Base-by-base conservation (phyloP, 805 yeast genomes). In the Blastobotrys terrestris region DNA sequence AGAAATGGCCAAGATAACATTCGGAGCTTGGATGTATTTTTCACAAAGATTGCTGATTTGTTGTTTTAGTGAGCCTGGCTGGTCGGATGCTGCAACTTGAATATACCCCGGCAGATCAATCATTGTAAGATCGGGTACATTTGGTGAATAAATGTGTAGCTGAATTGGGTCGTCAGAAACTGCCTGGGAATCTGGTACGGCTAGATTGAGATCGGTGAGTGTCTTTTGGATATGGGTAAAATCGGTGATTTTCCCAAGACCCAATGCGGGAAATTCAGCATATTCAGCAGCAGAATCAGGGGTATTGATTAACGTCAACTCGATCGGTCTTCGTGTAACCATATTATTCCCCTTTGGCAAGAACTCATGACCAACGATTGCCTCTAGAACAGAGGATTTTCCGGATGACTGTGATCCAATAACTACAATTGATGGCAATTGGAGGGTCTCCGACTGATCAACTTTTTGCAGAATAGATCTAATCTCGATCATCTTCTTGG, bases 261-360 rank as follows among this genome's bases (percentile, higher is more conserved):
- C 85, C 64, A 94, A 72, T 11, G 92, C 89, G 0, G 99, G 98
- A 63, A 94, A 92, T 67, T 92, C 97, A 1, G 97, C 97, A 31
- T 83, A 80, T 59, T 88, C 95, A 4, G 91, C 85, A 1, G 90
- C 89, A 0, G 82, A 67, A 8, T 76, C 76, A n/a, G 95, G 91
- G 2, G 96, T 81, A 65, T 94, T 91, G 6, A 94, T 84, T 48
- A 94, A 74, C 0, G 99, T 95, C 58, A 94, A 76, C 71, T 94
- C 99, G 46, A 94, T 92, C 1, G 99, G 99, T 61, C 99, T 79
- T 67, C 98, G 80, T 0, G 99, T 94, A 35, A 95, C 99, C 99
- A 94, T 95, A 66, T 95, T 94, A 43, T 88, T 81, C 31, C 99
- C 99, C 68, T 94, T 94, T 39, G 99, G 99, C 53, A 94, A 72